Evolutionary conservation across 768 basidiomycete species (phyloP).

Genomic region (Pisolithus albus): DNA sequence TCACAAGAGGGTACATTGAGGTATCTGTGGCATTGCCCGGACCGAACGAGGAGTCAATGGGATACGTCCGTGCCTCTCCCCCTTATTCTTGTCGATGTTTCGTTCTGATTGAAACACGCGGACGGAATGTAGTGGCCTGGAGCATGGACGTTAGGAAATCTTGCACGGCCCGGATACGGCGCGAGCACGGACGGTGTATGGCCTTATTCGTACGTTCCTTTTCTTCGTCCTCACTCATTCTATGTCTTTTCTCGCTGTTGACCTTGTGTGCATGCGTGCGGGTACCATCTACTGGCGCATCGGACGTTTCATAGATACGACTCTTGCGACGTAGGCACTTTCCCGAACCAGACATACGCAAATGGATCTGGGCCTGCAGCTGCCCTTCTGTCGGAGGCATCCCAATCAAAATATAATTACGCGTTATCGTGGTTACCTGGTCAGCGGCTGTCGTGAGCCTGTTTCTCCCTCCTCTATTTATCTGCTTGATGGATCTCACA

Average conservation of each 20-base stretch:
- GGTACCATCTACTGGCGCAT: neutral
- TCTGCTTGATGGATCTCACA: too few relatives aligned
- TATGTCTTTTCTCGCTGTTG: neutral
- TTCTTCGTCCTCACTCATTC: neutral
- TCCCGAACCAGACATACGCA: slow-evolving; percentile 42
- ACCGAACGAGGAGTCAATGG: slow-evolving; percentile 41
- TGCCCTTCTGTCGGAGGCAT: slow-evolving; percentile 46
- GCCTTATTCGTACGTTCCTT: slow-evolving; percentile 61
- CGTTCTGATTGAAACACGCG: neutral
- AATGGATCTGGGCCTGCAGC: slow-evolving; percentile 53
- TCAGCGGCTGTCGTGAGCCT: slow-evolving; percentile 63
- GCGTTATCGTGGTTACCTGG: slow-evolving; percentile 72
- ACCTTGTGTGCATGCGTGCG: neutral
- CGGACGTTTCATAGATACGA: slow-evolving; percentile 33
- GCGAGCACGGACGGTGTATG: slow-evolving; percentile 77
- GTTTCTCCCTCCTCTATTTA: neutral
- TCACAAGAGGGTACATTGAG: slow-evolving; percentile 71
- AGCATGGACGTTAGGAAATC: slow-evolving; percentile 85
- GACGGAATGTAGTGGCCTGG: slow-evolving; percentile 60
- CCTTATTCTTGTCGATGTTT: neutral
- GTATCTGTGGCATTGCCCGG: slow-evolving; percentile 55
- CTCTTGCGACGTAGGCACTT: slow-evolving; percentile 53
- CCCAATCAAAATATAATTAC: slow-evolving; percentile 44
- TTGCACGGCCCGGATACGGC: slow-evolving; percentile 74
- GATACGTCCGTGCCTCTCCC: slow-evolving; percentile 33